Evolutionary conservation across 2,329 filamentous ascomycete genomes (phyloP), one percentile per base, ranked within the genome.

Genomic region (Colletotrichum eremochloae): DNA sequence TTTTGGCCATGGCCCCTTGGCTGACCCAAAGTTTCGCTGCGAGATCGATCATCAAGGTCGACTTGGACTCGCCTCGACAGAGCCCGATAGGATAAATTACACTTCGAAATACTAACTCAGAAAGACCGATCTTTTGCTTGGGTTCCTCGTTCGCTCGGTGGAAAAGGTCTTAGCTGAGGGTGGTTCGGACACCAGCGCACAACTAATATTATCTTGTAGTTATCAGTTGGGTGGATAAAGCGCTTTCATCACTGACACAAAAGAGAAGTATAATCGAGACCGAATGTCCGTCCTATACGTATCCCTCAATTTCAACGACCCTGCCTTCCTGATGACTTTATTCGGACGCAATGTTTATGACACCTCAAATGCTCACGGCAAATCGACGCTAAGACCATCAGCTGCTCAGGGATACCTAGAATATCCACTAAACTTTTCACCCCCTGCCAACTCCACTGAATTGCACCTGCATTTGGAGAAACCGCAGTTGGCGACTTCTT

Each of bases 401-500:
- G 8, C 12, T 61, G 36, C 33, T 5, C 55, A 70, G 55, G 38
- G 66, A 56, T 64, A 24, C 24, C 24, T 24, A 29, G 5, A 8
- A 31, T 40, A n/a, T 12, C 69, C 53, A 70, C 55, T 50, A 56
- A 71, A 68, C 20, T 53, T 58, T 56, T 24, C n/a, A 9, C 33
- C 67, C 69, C 61, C 61, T 61, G 67, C 67, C 14, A 42, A 24
- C 46, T 61, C 53, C 69, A 68, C 68, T 48, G 36, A 46, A 66
- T n/a, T 62, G 68, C 62, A 48, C 46, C 33, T 24, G 48, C n/a
- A 53, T 44, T 31, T 53, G 40, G 55, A 70, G 62, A 66, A 70
- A 48, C 58, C 29, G 55, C 44, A 20, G 50, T 57, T 24, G 52
- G 61, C 61, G 60, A 38, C 50, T 68, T 56, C 64, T 7, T 2